Evolutionary conservation across 257 asterid species (phyloP), one percentile per base, ranked within the genome.

Genomic region (Fraxinus pennsylvanica): DNA sequence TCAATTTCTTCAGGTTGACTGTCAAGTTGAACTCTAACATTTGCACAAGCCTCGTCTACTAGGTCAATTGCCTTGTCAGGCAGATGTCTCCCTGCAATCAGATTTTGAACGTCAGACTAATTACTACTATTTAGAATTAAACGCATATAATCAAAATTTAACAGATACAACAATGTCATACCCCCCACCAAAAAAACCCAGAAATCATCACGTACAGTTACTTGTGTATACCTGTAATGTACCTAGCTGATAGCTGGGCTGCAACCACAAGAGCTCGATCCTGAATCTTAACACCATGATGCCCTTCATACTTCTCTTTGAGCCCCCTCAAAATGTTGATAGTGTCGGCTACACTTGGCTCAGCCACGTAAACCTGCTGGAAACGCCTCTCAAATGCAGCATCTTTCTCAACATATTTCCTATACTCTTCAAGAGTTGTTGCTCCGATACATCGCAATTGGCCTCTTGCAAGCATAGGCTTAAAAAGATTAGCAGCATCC

Each of bases 381-480:
- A 91, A 91, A 14, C 92, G 90, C 52, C 96, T 87, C 85, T 91
- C 96, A 1, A 91, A 91, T 0, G 96, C 96, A 70, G 94, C 94
- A 83, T 91, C 96, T 4, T 91, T 91, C 43, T 91, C 96, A 30
- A 89, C 94, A 74, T 91, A 91, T 43, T 91, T 91, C 76, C 94
- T 72, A 3, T 89, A 89, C 85, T 91, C 96, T 68, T 88, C 94
- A 1, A 91, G 81, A 12, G 94, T 89, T 0, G 94, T 91, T 0
- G 94, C 94, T 9, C 94, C 92, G 65, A 91, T 91, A 39, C 93
- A 91, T 84, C 92, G 81, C 73, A 89, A 9, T 38, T 89, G 96
- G 15, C 93, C 96, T 81, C 94, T 81, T 0, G 96, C 94, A 33
- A 91, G 96, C 96, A 91, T 91, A 6, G 94, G 96, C 67, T 91